Evolutionary conservation across 345 rosid genomes (phyloP).

Genomic region (Toxicodendron radicans): DNA sequence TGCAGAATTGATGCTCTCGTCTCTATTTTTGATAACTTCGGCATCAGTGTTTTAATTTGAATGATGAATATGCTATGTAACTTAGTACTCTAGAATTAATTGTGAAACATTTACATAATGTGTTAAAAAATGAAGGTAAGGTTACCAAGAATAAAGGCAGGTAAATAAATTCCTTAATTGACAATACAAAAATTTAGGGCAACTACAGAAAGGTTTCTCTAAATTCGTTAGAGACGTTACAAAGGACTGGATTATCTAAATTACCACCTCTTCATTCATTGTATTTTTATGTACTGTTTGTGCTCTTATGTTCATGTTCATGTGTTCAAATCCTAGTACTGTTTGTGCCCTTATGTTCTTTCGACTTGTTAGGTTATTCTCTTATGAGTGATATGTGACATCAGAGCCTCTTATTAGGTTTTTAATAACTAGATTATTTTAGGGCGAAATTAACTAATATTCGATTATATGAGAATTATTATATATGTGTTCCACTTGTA

Average conservation of each 20-base stretch:
- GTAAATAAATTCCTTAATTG: background rate
- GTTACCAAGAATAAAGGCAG: background rate
- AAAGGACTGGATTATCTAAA: background rate
- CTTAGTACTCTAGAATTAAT: too few species aligned
- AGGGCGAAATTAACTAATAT: background rate
- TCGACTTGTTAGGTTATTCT: background rate
- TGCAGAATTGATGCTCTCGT: background rate
- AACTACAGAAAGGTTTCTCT: background rate
- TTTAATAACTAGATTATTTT: too few species aligned
- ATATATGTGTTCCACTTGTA: background rate
- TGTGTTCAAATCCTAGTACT: too few species aligned
- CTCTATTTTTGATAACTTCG: background rate
- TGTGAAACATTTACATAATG: too few species aligned
- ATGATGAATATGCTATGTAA: too few species aligned
- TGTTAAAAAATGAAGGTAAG: background rate
- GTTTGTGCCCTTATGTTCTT: too few species aligned
- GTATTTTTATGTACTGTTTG: background rate
- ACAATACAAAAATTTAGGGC: background rate
- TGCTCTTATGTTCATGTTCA: background rate
- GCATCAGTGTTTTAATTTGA: background rate
- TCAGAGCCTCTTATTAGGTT: background rate
- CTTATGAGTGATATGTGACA: background rate
- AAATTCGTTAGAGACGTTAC: background rate
- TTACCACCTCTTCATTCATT: background rate
- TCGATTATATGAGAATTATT: background rate